Evolutionary conservation across 192 early-diverging fungal genomes (phyloP).

Genomic region (Coemansia sp.): DNA sequence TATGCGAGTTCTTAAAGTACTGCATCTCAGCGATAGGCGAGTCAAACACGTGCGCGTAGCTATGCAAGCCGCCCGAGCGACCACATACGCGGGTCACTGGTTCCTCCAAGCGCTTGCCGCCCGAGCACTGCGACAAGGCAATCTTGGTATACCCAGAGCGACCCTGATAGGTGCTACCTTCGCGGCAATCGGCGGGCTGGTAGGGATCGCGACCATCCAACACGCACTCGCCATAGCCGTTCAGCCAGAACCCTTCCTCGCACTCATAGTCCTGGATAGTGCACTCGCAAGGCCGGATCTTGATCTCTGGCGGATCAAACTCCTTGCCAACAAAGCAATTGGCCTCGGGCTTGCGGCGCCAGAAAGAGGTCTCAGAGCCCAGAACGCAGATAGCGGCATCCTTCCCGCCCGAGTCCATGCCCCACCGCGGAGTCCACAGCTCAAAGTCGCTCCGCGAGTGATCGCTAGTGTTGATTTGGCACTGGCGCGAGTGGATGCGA

Average conservation of each 20-base stretch:
- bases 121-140: conserved; percentile 69
- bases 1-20: conserved; percentile 66
- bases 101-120: conserved; percentile 63
- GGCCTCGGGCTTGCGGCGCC: conserved; percentile 69
- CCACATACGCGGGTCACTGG: conserved; percentile 72
- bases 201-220: conserved; percentile 71
- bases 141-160: conserved; percentile 83
- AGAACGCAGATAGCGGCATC: conserved; percentile 63
- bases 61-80: conserved; percentile 42
- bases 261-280: conserved; percentile 83
- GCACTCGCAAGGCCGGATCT: conserved; percentile 68
- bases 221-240: conserved; percentile 65
- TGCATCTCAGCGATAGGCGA: conserved; percentile 58
- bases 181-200: conserved; percentile 68
- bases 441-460: conserved; percentile 82
- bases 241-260: conserved; percentile 76
- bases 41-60: conserved; percentile 29
- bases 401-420: conserved; percentile 36
- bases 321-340: conserved; percentile 69
- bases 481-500: conserved; percentile 41
- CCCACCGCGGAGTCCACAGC: conserved; percentile 65
- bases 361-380: conserved; percentile 63
- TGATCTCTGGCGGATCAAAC: conserved; percentile 56
- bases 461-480: conserved; percentile 52
- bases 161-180: conserved; percentile 64